Conservation (phyloP, 2,329 filamentous ascomycete species). For the Colletotrichum falcatum region DNA sequence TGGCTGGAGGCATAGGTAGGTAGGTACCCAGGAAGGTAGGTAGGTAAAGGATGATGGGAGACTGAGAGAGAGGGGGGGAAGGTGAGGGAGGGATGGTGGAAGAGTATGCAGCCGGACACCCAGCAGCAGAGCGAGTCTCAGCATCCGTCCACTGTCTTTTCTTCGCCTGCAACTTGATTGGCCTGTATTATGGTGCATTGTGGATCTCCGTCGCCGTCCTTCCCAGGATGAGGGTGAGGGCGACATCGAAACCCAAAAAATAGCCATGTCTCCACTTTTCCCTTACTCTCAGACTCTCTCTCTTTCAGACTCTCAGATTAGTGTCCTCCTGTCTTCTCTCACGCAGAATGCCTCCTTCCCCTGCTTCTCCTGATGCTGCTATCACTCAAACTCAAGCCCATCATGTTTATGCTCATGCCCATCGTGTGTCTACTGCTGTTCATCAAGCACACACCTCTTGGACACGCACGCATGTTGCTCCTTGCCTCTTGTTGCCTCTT, state of each 20-base stretch:
- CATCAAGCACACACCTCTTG: slow-evolving; percentile 6
- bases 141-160: slow-evolving; percentile 35
- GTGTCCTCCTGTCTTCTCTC: slow-evolving; percentile 7
- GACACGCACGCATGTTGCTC: not conserved
- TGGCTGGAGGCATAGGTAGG: not conserved
- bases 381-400: slow-evolving; percentile 6
- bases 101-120: slow-evolving; percentile 35
- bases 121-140: slow-evolving; percentile 42
- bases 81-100: not conserved
- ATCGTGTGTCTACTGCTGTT: not conserved
- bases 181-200: not conserved
- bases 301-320: not conserved
- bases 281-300: slow-evolving; percentile 8
- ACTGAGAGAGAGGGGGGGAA: not conserved
- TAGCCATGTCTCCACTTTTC: slow-evolving; percentile 15
- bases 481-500: not conserved
- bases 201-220: slow-evolving; percentile 17
- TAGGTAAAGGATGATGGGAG: not conserved
- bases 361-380: not conserved
- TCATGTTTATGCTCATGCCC: not conserved
- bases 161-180: slow-evolving; percentile 22
- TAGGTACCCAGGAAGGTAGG: no score
- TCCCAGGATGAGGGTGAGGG: slow-evolving; percentile 18
- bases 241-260: slow-evolving; percentile 26
- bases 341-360: slow-evolving; percentile 2